Percentiles rank a stretch among this genome's conserved stretches.
Evolutionary conservation across 129 eudicot genomes (phyloP).

Genomic region (Apium graveolens): DNA sequence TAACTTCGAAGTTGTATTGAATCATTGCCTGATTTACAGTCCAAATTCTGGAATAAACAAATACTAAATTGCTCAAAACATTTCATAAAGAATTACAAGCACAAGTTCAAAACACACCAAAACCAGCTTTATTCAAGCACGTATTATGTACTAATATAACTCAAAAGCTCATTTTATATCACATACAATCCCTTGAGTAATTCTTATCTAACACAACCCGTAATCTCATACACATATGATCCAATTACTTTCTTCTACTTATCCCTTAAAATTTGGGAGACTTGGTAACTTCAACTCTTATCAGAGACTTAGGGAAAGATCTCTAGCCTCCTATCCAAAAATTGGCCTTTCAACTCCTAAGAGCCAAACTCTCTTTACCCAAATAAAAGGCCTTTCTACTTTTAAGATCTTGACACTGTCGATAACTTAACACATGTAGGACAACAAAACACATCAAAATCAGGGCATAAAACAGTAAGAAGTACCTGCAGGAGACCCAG

Average conservation of each 20-base stretch:
- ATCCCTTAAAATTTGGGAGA: neutral
- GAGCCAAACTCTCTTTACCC: neutral
- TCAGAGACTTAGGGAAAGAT: too few relatives aligned
- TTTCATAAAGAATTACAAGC: neutral
- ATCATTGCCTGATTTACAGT: neutral
- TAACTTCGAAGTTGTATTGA: neutral
- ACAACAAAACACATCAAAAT: neutral
- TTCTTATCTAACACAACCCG: neutral
- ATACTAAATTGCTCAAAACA: neutral
- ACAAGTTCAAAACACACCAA: neutral
- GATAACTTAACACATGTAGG: neutral
- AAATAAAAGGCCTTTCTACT: neutral
- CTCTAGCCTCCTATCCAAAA: neutral
- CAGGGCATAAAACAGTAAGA: neutral
- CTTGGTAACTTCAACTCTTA: neutral
- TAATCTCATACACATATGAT: neutral
- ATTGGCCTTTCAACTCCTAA: neutral
- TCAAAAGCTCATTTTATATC: neutral
- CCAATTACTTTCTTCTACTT: neutral
- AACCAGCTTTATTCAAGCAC: neutral
- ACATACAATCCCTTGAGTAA: neutral
- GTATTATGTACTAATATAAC: neutral
- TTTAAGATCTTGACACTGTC: neutral
- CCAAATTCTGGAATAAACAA: neutral
- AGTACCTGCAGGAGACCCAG: slow-evolving; percentile 31